Percentiles rank a stretch among this genome's conserved stretches.
Conservation (phyloP, 257 asterid genomes). For the Nemophila menziesii region DNA sequence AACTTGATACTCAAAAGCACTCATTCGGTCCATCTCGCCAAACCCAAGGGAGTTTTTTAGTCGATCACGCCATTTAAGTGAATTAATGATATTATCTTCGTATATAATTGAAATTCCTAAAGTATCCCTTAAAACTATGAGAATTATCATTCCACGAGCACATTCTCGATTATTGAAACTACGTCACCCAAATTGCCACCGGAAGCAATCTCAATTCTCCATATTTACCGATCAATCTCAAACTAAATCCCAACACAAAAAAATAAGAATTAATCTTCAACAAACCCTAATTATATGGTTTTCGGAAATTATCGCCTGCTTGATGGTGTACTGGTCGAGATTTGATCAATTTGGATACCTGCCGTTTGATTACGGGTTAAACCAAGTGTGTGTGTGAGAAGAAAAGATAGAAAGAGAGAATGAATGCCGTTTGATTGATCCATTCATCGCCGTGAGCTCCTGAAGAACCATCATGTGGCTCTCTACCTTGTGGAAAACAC, state of each 20-base stretch:
- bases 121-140: too few species aligned
- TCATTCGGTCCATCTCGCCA: too few species aligned
- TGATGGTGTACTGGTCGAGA: not conserved
- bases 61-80: too few species aligned
- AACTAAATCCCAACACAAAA: not conserved
- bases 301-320: not conserved
- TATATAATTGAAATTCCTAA: too few species aligned
- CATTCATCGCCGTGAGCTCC: not conserved
- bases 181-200: not conserved
- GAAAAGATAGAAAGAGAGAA: not conserved
- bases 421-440: not conserved
- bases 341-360: not conserved
- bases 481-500: slow-evolving; percentile 79
- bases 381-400: not conserved
- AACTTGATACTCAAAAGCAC: too few species aligned
- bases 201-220: not conserved
- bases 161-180: too few species aligned
- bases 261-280: too few species aligned
- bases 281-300: not conserved
- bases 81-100: too few species aligned
- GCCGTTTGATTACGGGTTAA: not conserved
- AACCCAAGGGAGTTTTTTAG: too few species aligned
- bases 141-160: too few species aligned
- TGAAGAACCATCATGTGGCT: slow-evolving; percentile 56
- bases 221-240: not conserved